Percentiles rank a stretch among this genome's conserved stretches.
phyloP scores from a whole-genome alignment of 2,329 filamentous ascomycete genomes.

The Colletotrichum tofieldiae region DNA sequence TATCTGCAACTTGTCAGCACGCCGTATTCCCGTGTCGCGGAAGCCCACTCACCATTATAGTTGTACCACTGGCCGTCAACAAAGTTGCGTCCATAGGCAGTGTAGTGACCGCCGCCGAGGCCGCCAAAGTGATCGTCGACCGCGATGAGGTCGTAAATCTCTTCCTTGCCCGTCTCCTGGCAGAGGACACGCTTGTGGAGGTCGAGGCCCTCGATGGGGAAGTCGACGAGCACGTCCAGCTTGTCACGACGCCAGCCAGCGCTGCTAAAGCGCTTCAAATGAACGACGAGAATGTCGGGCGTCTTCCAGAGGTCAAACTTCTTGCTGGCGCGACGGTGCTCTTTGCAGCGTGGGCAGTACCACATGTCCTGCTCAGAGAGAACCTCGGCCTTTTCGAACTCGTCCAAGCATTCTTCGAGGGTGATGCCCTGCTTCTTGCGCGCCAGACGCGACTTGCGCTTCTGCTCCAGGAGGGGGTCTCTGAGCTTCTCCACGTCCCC shows the following conservation, averaged over 20 bases:
- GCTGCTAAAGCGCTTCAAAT: constrained; percentile 95
- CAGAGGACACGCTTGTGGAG: constrained; percentile 85
- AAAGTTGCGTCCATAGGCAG: constrained; percentile 94
- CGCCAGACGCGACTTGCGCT: constrained; percentile 75
- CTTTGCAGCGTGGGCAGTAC: constrained; percentile 97
- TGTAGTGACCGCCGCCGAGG: constrained; percentile 96
- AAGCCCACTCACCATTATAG: constrained; percentile 83
- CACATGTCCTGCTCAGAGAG: constrained; percentile 96
- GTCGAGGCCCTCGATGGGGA: constrained; percentile 90
- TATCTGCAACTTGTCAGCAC: constrained; percentile 74
- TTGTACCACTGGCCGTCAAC: constrained; percentile 92
- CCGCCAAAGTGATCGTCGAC: constrained; percentile 97
- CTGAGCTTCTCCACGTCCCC: constrained; percentile 66
- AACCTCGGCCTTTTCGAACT: constrained; percentile 95
- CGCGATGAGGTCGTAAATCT: constrained; percentile 93
- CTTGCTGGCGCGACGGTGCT: constrained; percentile 92
- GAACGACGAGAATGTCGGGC: constrained; percentile 94
- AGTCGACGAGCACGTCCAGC: constrained; percentile 91
- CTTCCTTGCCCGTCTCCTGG: constrained; percentile 83
- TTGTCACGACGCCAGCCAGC: constrained; percentile 89
- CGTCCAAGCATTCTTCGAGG: constrained; percentile 91
- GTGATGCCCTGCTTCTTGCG: constrained; percentile 76
- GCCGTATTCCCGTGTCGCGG: background rate
- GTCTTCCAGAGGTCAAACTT: constrained; percentile 98
- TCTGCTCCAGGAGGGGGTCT: constrained; percentile 76